Conservation (phyloP, 2,329 filamentous ascomycete species). For the Tolypocladium ovalisporum region DNA sequence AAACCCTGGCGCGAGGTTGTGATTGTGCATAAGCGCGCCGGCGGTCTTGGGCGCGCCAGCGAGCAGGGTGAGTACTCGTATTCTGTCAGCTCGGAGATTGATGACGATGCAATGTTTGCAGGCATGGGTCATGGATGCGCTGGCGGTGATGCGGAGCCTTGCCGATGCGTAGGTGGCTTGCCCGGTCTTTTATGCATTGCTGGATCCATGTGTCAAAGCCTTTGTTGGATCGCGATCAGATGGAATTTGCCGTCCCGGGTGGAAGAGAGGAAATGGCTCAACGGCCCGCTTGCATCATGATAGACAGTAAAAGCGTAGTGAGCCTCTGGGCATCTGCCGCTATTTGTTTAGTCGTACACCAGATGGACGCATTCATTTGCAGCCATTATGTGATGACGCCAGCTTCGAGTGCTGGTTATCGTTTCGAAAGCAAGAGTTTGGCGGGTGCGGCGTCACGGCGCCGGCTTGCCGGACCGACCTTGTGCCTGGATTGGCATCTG, state of each 20-base stretch:
- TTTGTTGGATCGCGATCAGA: not conserved
- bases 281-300: not conserved
- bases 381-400: too few relatives aligned
- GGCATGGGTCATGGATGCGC: not conserved
- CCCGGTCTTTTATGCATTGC: not conserved
- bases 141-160: not conserved
- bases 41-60: not conserved
- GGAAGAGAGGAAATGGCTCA: not conserved
- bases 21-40: not conserved
- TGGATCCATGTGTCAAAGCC: not conserved
- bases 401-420: not conserved
- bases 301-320: not conserved
- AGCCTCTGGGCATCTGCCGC: not conserved
- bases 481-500: not conserved
- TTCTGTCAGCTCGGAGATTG: not conserved
- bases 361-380: too few relatives aligned
- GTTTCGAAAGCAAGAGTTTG: not conserved
- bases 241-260: not conserved
- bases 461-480: not conserved
- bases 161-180: not conserved
- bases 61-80: not conserved
- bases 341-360: not conserved
- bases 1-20: not conserved
- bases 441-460: not conserved
- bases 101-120: not conserved